Percentiles rank a stretch among this genome's conserved stretches.
Conservation (phyloP, 2,329 filamentous ascomycete genomes). For the Neoarthrinium moseri region DNA sequence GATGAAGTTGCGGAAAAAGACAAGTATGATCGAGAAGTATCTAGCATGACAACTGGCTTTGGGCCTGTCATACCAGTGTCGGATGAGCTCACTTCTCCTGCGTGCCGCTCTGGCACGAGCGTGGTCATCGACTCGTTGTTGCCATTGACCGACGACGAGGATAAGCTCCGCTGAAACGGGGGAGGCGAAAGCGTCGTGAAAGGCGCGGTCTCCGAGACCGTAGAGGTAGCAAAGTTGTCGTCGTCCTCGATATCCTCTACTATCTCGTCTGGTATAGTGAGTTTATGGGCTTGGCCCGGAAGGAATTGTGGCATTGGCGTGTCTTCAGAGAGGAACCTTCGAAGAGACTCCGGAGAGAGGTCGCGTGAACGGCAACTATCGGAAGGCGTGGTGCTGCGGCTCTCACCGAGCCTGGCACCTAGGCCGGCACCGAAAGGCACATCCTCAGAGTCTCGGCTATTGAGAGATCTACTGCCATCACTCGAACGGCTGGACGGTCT, state of each 20-base stretch:
- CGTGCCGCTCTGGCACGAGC: slow-evolving; percentile 19
- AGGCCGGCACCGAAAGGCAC: slow-evolving; percentile 3
- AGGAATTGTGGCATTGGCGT: slow-evolving; percentile 26
- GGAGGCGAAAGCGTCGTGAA: slow-evolving; percentile 53
- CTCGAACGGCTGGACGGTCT: slow-evolving; percentile 33
- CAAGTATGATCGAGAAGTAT: slow-evolving; percentile 25
- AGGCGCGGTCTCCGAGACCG: slow-evolving; percentile 41
- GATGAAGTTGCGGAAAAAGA: slow-evolving; percentile 26
- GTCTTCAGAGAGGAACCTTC: slow-evolving; percentile 51
- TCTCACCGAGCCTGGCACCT: neutral
- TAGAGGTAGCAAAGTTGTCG: slow-evolving; percentile 60
- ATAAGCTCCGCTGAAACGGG: slow-evolving; percentile 41
- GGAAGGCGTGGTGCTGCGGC: slow-evolving; percentile 32
- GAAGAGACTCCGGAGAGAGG: slow-evolving; percentile 55
- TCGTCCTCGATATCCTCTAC: slow-evolving; percentile 56
- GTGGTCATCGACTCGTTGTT: slow-evolving; percentile 18
- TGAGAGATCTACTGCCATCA: slow-evolving; percentile 31
- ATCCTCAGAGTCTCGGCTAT: slow-evolving; percentile 21
- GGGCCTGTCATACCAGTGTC: slow-evolving; percentile 3
- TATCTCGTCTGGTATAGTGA: slow-evolving; percentile 45
- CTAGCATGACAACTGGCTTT: slow-evolving; percentile 13
- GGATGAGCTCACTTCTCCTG: slow-evolving; percentile 4
- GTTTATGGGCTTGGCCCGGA: slow-evolving; percentile 30
- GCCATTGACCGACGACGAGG: slow-evolving; percentile 20
- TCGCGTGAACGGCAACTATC: slow-evolving; percentile 47